Conservation (phyloP, 192 early-diverging fungal genomes). For the Coemansia sp. region DNA sequence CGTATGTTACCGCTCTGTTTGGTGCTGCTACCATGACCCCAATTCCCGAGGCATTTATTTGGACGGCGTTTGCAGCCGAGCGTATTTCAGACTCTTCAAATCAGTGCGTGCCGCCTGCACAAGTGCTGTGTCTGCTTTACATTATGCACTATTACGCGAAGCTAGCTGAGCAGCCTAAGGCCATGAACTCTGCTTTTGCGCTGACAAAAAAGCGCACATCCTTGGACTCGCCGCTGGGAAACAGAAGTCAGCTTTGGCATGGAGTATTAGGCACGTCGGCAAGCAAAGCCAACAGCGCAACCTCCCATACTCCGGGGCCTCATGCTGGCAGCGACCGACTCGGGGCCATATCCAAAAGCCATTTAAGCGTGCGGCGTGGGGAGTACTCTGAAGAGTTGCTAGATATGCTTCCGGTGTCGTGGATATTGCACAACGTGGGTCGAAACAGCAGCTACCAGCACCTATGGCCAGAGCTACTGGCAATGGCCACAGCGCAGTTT, state of each 20-base stretch:
- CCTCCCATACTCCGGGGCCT: background rate
- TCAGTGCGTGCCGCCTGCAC: slow-evolving; percentile 16
- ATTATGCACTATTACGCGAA: slow-evolving; percentile 42
- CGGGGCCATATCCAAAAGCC: background rate
- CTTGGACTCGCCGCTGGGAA: background rate
- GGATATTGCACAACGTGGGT: slow-evolving; percentile 35
- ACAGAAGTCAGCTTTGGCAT: slow-evolving; percentile 13
- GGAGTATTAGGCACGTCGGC: background rate
- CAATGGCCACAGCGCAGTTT: slow-evolving; percentile 48
- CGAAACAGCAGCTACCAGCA: slow-evolving; percentile 26
- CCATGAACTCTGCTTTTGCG: background rate
- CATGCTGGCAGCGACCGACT: background rate
- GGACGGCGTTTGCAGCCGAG: slow-evolving; percentile 32
- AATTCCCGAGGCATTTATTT: slow-evolving; percentile 34
- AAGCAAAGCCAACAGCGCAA: slow-evolving; percentile 10
- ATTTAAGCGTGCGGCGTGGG: slow-evolving; percentile 3
- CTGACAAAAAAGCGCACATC: slow-evolving; percentile 10
- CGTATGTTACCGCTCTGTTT: slow-evolving; percentile 42
- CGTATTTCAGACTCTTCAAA: slow-evolving; percentile 2
- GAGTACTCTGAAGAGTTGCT: slow-evolving; percentile 53
- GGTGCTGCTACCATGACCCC: slow-evolving; percentile 32
- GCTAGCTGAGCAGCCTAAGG: slow-evolving; percentile 27
- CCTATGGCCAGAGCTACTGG: slow-evolving; percentile 48
- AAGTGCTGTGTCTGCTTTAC: slow-evolving; percentile 41
- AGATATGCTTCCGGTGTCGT: slow-evolving; percentile 41